phyloP scores from a whole-genome alignment of 2,329 filamentous ascomycete genomes.

The Ophiobolus disseminans region DNA sequence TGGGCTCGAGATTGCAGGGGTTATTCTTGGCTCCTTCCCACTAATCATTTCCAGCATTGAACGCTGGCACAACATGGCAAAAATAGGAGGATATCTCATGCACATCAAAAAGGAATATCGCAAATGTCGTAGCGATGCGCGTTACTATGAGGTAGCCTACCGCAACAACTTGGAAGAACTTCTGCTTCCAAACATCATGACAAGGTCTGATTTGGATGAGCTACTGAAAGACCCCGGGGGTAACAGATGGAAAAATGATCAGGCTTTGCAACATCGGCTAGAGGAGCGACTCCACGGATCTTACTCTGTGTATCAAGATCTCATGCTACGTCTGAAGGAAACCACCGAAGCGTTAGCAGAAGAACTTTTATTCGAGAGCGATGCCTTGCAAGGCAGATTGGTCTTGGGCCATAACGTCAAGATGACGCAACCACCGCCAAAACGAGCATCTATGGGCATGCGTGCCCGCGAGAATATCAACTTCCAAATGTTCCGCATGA shows the following conservation, averaged over 20 bases:
- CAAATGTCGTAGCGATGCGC: conserved; percentile 18
- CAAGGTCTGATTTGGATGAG: conserved; percentile 10
- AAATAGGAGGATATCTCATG: conserved; percentile 23
- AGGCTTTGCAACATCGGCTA: not conserved
- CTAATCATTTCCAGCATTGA: conserved; percentile 25
- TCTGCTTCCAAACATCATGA: conserved; percentile 12
- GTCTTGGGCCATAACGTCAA: no score
- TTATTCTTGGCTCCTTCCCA: conserved; percentile 24
- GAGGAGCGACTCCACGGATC: not conserved
- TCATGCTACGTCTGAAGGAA: not conserved
- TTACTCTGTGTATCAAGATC: not conserved
- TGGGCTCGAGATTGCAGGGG: conserved; percentile 27
- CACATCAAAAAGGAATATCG: conserved; percentile 18
- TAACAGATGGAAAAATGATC: conserved; percentile 7
- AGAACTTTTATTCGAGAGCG: not conserved
- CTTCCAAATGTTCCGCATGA: conserved; percentile 22
- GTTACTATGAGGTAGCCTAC: conserved; percentile 20
- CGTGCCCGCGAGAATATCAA: not conserved
- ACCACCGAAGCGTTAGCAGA: not conserved
- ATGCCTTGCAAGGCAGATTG: not conserved
- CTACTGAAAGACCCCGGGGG: conserved; percentile 15
- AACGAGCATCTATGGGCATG: no score
- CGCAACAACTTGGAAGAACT: conserved; percentile 22
- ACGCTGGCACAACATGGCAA: conserved; percentile 23
- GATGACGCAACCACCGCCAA: not conserved